A percentile compares a stretch with the other conserved stretches of the same genome.
Conservation (phyloP, 345 rosid species). For the Sonneratia caseolaris region DNA sequence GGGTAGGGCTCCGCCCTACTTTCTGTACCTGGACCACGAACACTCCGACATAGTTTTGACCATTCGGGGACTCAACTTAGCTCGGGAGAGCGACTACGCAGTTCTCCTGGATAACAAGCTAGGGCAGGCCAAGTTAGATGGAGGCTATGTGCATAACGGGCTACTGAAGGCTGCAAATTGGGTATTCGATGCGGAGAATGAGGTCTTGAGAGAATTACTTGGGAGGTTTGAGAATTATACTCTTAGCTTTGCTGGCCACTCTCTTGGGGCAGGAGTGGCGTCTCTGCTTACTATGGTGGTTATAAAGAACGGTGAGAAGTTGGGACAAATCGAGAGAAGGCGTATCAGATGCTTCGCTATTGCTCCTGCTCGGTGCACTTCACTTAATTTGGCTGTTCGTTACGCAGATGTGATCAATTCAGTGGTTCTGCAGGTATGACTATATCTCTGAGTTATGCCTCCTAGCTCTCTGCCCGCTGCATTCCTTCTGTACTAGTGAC, state of each 20-base stretch:
- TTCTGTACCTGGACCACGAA: conserved; percentile 73
- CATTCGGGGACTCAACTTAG: conserved; percentile 76
- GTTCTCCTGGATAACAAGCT: conserved; percentile 78
- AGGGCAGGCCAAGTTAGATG: conserved; percentile 81
- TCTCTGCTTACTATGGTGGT: conserved; percentile 54
- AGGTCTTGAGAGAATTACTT: conserved; percentile 45
- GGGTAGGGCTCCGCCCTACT: conserved; percentile 65
- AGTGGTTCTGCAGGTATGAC: conserved; percentile 71
- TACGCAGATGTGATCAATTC: conserved; percentile 84
- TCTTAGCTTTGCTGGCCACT: conserved; percentile 85
- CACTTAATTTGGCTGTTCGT: conserved; percentile 83
- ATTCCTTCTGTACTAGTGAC: background rate
- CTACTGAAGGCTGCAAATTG: conserved; percentile 70
- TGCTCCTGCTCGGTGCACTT: conserved; percentile 90
- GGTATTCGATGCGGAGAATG: conserved; percentile 62
- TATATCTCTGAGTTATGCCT: background rate
- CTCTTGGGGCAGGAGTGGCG: conserved; percentile 79
- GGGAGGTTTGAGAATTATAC: conserved; percentile 53
- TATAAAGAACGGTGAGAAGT: conserved; percentile 43
- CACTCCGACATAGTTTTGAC: conserved; percentile 54
- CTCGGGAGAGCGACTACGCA: conserved; percentile 75
- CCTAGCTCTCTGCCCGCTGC: background rate
- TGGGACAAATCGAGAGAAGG: conserved; percentile 69
- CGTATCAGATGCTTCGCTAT: conserved; percentile 73
- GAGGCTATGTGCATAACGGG: conserved; percentile 93